Evolutionary conservation across 2,329 filamentous ascomycete genomes (phyloP).

Genomic region (Sporothrix sp.): DNA sequence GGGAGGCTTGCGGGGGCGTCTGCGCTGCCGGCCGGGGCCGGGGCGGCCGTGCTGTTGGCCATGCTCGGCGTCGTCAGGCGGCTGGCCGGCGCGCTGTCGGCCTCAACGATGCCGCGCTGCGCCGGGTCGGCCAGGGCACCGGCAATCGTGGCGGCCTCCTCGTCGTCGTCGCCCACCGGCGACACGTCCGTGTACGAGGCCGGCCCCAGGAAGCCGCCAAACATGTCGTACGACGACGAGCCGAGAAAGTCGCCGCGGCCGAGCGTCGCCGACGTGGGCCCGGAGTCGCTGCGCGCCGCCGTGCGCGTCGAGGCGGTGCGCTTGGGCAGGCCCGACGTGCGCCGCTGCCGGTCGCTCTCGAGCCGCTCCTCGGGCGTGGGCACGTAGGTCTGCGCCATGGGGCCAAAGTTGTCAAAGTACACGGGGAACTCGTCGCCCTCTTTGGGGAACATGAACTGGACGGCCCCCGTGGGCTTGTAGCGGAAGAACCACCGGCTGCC

Average conservation of each 20-base stretch:
- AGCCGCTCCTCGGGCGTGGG: slow-evolving; percentile 44
- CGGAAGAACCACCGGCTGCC: slow-evolving; percentile 48
- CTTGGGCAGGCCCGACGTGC: slow-evolving; percentile 22
- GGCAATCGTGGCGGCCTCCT: not conserved
- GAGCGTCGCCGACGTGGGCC: slow-evolving; percentile 24
- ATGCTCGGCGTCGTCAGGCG: slow-evolving; percentile 5
- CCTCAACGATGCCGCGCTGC: slow-evolving; percentile 6
- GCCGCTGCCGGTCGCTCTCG: slow-evolving; percentile 41
- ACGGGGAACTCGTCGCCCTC: slow-evolving; percentile 50
- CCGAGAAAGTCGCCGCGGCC: slow-evolving; percentile 19
- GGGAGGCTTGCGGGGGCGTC: slow-evolving; percentile 21
- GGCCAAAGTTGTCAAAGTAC: slow-evolving; percentile 30
- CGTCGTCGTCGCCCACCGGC: slow-evolving; percentile 31
- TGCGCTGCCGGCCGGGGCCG: slow-evolving; percentile 3
- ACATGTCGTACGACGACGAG: slow-evolving; percentile 37
- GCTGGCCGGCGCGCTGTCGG: slow-evolving; percentile 7
- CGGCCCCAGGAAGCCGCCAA: slow-evolving; percentile 45
- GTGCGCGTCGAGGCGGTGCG: not conserved
- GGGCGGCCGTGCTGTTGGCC: not conserved
- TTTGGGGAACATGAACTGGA: slow-evolving; percentile 48
- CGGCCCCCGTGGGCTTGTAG: slow-evolving; percentile 43
- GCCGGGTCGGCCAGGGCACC: not conserved
- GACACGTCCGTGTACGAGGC: slow-evolving; percentile 37
- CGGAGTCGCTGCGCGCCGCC: not conserved
- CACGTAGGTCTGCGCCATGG: slow-evolving; percentile 23